Percentiles rank a stretch among this genome's conserved stretches.
Conservation (phyloP, 441 rosid genomes). For the Capsella rubella region DNA sequence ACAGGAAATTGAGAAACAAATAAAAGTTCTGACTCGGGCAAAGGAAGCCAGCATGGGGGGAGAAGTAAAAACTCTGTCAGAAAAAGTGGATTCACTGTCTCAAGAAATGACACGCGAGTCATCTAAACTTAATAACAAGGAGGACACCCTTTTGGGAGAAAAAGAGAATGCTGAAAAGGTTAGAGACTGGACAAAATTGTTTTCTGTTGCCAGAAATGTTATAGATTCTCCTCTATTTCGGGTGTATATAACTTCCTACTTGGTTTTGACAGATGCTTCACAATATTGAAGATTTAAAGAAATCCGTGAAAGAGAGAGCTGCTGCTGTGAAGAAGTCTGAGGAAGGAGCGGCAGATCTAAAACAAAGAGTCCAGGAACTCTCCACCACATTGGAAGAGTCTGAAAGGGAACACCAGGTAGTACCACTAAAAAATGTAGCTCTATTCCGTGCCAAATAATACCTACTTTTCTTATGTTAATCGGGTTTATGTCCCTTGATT, state of each 20-base stretch:
- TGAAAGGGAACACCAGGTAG: slow-evolving; percentile 96
- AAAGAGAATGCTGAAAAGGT: slow-evolving; percentile 83
- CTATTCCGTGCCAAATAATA: slow-evolving; percentile 1
- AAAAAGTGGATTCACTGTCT: slow-evolving; percentile 78
- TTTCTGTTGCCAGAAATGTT: not conserved
- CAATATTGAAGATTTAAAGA: slow-evolving; percentile 81
- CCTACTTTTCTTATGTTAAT: slow-evolving; percentile 29
- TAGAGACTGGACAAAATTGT: slow-evolving; percentile 13
- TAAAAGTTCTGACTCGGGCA: slow-evolving; percentile 71
- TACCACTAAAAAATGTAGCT: slow-evolving; percentile 23
- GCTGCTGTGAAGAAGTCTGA: slow-evolving; percentile 78
- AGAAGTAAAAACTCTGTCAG: slow-evolving; percentile 76
- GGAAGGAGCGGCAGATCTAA: slow-evolving; percentile 83
- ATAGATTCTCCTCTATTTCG: slow-evolving; percentile 32
- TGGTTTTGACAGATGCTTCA: slow-evolving; percentile 59
- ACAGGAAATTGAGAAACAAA: slow-evolving; percentile 69
- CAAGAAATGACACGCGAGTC: slow-evolving; percentile 78
- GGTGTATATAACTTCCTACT: slow-evolving; percentile 12
- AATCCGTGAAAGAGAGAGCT: slow-evolving; percentile 77
- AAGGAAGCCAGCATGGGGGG: slow-evolving; percentile 96
- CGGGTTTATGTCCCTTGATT: slow-evolving; percentile 39
- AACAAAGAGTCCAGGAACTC: slow-evolving; percentile 71
- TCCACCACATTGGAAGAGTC: slow-evolving; percentile 71
- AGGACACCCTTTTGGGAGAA: slow-evolving; percentile 82
- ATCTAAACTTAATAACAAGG: slow-evolving; percentile 76